Evolutionary conservation across 2,329 filamentous ascomycete genomes (phyloP).

Genomic region (Tolypocladium inflatum): DNA sequence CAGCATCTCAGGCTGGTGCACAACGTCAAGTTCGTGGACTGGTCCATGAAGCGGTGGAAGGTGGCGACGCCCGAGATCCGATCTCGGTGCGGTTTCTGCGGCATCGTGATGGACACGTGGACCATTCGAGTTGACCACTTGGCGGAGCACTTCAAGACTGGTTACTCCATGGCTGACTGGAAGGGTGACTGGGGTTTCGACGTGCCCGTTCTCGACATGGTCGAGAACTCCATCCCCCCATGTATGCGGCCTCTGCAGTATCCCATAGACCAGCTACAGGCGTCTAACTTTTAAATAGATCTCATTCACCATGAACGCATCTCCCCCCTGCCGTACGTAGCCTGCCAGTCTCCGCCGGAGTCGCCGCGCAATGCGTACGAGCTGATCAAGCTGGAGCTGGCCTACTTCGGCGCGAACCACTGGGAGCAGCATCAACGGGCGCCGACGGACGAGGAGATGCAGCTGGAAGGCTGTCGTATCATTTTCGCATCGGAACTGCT

Average conservation of each 20-base stretch:
- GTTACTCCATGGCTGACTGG: slow-evolving; percentile 59
- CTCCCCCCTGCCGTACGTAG: slow-evolving; percentile 43
- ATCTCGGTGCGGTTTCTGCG: slow-evolving; percentile 58
- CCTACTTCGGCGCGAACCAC: slow-evolving; percentile 39
- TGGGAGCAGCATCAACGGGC: slow-evolving; percentile 27
- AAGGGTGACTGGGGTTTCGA: slow-evolving; percentile 64
- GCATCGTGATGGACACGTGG: slow-evolving; percentile 53
- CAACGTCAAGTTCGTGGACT: slow-evolving; percentile 47
- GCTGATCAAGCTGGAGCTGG: slow-evolving; percentile 47
- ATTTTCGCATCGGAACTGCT: slow-evolving; percentile 44
- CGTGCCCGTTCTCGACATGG: slow-evolving; percentile 47
- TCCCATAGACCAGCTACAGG: slow-evolving; percentile 25
- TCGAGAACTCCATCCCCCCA: slow-evolving; percentile 58
- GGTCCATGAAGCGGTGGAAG: slow-evolving; percentile 59
- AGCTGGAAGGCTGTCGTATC: slow-evolving; percentile 49
- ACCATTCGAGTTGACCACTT: slow-evolving; percentile 50
- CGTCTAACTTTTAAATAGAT: slow-evolving; percentile 40
- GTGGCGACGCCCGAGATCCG: slow-evolving; percentile 50
- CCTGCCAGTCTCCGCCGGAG: slow-evolving; percentile 31
- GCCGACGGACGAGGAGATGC: slow-evolving; percentile 43
- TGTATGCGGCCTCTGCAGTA: slow-evolving; percentile 39
- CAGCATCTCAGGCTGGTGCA: slow-evolving; percentile 57
- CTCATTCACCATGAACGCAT: slow-evolving; percentile 55
- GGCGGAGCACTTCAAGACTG: slow-evolving; percentile 59
- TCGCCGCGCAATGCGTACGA: slow-evolving; percentile 51